Conservation (phyloP, 2,329 filamentous ascomycete genomes). For the Aspergillus luchuensis region DNA sequence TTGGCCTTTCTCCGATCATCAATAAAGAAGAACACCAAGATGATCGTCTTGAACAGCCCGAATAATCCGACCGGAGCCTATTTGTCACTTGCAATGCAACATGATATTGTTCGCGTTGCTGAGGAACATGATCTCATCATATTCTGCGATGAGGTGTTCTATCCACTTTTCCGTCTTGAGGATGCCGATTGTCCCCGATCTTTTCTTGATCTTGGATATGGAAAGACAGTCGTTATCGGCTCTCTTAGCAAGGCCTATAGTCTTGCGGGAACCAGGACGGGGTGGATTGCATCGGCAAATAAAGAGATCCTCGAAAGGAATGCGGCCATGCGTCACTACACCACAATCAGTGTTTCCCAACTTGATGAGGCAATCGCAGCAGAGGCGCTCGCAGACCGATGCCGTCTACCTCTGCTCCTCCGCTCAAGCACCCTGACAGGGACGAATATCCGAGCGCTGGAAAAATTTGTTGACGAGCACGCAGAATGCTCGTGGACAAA, state of each 20-base stretch:
- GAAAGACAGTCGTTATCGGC: slow-evolving; percentile 70
- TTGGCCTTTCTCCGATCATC: slow-evolving; percentile 65
- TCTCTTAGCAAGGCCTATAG: slow-evolving; percentile 88
- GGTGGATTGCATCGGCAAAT: slow-evolving; percentile 76
- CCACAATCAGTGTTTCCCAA: slow-evolving; percentile 81
- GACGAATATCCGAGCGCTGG: slow-evolving; percentile 67
- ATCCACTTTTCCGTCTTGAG: slow-evolving; percentile 75
- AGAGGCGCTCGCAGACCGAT: slow-evolving; percentile 68
- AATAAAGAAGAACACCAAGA: slow-evolving; percentile 53
- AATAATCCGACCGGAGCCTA: slow-evolving; percentile 79
- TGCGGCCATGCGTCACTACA: slow-evolving; percentile 73
- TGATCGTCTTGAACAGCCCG: slow-evolving; percentile 72
- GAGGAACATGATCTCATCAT: slow-evolving; percentile 63
- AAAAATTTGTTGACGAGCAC: slow-evolving; percentile 64
- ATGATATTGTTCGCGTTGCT: slow-evolving; percentile 64
- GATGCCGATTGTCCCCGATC: slow-evolving; percentile 64
- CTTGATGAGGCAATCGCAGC: slow-evolving; percentile 77
- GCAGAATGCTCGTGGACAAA: slow-evolving; percentile 69
- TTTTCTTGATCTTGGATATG: slow-evolving; percentile 70
- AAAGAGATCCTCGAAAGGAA: slow-evolving; percentile 63
- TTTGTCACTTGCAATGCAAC: slow-evolving; percentile 61
- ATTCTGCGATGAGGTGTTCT: slow-evolving; percentile 78
- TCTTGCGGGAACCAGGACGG: slow-evolving; percentile 76
- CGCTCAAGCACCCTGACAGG: slow-evolving; percentile 70
- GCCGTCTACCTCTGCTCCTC: slow-evolving; percentile 64